Base-by-base conservation (phyloP, 495 filamentous ascomycete species). In the Sabuloglossum arenarium region DNA sequence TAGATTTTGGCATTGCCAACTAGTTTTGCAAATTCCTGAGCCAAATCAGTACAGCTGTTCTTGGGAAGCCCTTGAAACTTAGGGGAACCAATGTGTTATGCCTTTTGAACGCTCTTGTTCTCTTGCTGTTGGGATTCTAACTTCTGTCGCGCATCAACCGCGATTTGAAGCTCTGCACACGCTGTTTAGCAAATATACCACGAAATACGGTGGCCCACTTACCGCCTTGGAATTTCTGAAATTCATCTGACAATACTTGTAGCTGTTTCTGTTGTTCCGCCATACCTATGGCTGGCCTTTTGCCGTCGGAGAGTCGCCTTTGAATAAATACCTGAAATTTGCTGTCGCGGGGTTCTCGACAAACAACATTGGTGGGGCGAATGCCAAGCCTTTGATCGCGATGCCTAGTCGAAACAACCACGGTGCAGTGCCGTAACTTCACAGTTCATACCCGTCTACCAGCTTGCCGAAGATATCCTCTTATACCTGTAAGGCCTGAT, bases 41-140 rank as follows among this genome's bases (percentile, higher is more conserved):
- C 6, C 31, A 8, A 39, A 29, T 43, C 39, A 28, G 47, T 23
- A 27, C 16, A 29, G 25, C n/a, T 51, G 24, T n/a, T 30, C 19
- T 25, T 53, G 12, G 51, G 11, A 6, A 46, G 29, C 42, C 1
- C 19, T 30, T 3, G 16, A 21, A 27, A 42, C 24, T 28, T 11
- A 27, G 0, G 21, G 12, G 12, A 23, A 19, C 25, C 29, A 19
- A 5, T 3, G 3, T 23, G 50, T 55, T 37, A 21, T 56, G 86
- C 85, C 68, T 85, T 85, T 65, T 94, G 81, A 0, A 98, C 91
- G 24, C 81, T 80, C 51, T 80, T 70, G 66, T 96, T 97, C 67
- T 98, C 91, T 65, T 94, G 84, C 60, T 84, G 80, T 68, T 98
- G 91, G 27, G 86, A 86, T 67, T 96, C 90, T 43, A 98, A 81